These are phyloP conservation scores for Scutellaria baicalensis DNA, from an alignment of 257 asterid genomes.

Conservation along the genomic window DNA sequence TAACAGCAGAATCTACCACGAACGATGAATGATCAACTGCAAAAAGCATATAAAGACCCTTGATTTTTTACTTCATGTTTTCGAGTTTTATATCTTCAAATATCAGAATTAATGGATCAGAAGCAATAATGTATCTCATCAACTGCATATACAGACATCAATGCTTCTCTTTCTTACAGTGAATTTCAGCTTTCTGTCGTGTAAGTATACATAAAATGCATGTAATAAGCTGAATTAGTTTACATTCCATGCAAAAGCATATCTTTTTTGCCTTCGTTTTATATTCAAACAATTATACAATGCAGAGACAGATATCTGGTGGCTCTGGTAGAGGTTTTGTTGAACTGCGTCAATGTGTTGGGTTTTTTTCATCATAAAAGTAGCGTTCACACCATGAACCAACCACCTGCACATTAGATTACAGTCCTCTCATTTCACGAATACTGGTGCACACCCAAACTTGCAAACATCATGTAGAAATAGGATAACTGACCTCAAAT, in stretches of 20 bases:
- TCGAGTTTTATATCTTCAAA: not conserved
- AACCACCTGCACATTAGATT: not conserved
- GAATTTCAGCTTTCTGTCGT: not conserved
- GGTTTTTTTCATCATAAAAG: not conserved
- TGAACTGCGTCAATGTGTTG: not conserved
- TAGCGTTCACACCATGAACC: not conserved
- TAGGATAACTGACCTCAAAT: slow-evolving; percentile 14
- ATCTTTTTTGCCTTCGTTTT: not conserved
- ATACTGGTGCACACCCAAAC: not conserved
- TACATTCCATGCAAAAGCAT: not conserved
- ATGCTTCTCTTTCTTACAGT: not conserved
- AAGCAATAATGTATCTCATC: not conserved
- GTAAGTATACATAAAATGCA: not conserved
- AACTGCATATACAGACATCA: not conserved
- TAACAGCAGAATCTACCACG: not conserved
- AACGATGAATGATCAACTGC: not conserved
- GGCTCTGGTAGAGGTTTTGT: not conserved
- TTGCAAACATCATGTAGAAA: not conserved
- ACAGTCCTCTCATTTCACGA: not conserved
- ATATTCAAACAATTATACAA: not conserved
- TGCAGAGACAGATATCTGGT: not conserved
- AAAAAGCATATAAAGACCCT: not conserved
- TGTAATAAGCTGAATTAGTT: not conserved
- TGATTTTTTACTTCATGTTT: too few species aligned
- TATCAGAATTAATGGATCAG: not conserved